phyloP scores from a whole-genome alignment of 1,139 yeast genomes.

The Debaryomyces subglobosus region DNA sequence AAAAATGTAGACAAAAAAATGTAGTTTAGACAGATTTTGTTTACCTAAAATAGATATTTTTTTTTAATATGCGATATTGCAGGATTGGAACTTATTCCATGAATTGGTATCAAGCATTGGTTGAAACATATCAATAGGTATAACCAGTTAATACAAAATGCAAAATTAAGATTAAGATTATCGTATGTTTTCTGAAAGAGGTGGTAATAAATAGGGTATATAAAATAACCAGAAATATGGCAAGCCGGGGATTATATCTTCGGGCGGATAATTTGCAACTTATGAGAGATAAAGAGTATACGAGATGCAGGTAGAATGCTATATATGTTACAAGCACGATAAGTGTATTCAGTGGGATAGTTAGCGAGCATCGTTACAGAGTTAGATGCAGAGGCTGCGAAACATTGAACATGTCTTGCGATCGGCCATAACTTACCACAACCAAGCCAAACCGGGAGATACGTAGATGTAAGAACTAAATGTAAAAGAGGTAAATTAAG shows the following conservation, averaged over 20 bases:
- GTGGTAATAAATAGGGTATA: too few relatives aligned
- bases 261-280: not conserved
- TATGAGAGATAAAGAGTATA: not conserved
- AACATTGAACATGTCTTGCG: not conserved
- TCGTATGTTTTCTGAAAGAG: too few relatives aligned
- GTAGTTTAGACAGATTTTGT: not conserved
- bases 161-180: too few relatives aligned
- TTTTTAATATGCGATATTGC: not conserved
- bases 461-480: not conserved
- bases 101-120: not conserved
- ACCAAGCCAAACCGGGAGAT: not conserved
- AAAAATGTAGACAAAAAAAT: not conserved
- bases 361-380: not conserved
- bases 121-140: not conserved
- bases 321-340: not conserved
- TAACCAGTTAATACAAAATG: too few relatives aligned
- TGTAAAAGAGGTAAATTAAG: too few relatives aligned
- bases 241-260: not conserved
- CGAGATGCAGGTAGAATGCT: not conserved
- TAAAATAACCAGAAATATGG: too few relatives aligned
- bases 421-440: not conserved
- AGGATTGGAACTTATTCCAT: not conserved
- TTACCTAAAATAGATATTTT: not conserved
- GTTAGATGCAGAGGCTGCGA: not conserved
- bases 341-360: not conserved